Evolutionary conservation across 441 rosid species (phyloP), one percentile per base, ranked within the genome.

Genomic region (Sinapis alba): DNA sequence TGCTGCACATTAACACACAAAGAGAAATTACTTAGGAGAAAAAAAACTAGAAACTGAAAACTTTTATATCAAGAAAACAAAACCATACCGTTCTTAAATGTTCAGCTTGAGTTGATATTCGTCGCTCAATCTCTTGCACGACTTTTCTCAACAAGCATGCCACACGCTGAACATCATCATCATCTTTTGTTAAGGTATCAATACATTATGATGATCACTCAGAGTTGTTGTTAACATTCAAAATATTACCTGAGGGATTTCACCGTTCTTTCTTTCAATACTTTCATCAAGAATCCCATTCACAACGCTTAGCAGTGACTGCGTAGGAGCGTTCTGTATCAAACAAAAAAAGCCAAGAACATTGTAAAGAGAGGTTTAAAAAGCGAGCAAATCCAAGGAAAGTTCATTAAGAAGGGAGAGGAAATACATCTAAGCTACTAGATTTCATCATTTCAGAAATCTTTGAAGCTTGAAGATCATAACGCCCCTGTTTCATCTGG

Each of bases 71-170:
- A 18, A 61, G 16, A 26, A 65, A 32, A 51, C 51, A 62, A 64
- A 21, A 47, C 54, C 54, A 80, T 84, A 95, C 99, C 19, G 93
- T 92, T 90, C 96, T 83, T 69, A 92, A 77, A 76, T 91, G 97
- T 36, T 92, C 99, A 53, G 98, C 93, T 82, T 95, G 99, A 68
- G 98, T 95, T 69, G 99, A 91, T 80, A 95, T 89, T 1, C 99
- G 96, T 19, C 97, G 81, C 81, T 89, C 99, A 57, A 95, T 92
- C 90, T 95, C 98, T 80, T 86, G 98, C 75, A 89, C 93, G 2
- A 89, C 94, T 84, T 89, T 92, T 69, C 94, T 88, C 57, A 95
- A 54, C 2, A 92, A 85, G 74, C 88, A 86, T 6, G 92, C 96
- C 10, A 87, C 93, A 62, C 96, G 94, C 98, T 92, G 93, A 28